Percentiles rank a stretch among this genome's conserved stretches.
Evolutionary conservation across 2,329 filamentous ascomycete species (phyloP).

Genomic region (Neonectria ditissima): DNA sequence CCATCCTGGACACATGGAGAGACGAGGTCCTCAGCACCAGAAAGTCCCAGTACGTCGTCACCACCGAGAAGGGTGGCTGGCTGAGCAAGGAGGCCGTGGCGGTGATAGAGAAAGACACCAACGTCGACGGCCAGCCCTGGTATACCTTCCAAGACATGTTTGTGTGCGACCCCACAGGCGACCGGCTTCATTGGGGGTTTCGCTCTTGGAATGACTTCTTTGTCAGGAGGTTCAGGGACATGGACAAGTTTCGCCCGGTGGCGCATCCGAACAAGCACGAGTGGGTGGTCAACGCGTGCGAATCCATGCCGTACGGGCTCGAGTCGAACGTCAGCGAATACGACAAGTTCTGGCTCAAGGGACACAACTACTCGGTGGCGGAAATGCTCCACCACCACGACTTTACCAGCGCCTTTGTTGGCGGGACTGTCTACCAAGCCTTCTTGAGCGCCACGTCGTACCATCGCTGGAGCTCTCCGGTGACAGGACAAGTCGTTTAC

Average conservation of each 20-base stretch:
- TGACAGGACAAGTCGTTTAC: slow-evolving; percentile 64
- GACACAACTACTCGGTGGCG: slow-evolving; percentile 69
- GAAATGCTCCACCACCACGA: slow-evolving; percentile 69
- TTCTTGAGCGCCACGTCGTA: slow-evolving; percentile 73
- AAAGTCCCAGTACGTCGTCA: slow-evolving; percentile 35
- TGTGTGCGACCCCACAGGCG: slow-evolving; percentile 31
- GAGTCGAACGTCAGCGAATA: slow-evolving; percentile 59
- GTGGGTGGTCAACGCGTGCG: slow-evolving; percentile 68
- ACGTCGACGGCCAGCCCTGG: slow-evolving; percentile 17
- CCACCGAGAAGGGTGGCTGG: slow-evolving; percentile 29
- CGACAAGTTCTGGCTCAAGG: slow-evolving; percentile 76
- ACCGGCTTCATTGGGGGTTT: slow-evolving; percentile 56
- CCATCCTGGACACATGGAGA: slow-evolving; percentile 61
- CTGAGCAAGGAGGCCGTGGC: slow-evolving; percentile 29
- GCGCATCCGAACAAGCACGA: slow-evolving; percentile 54
- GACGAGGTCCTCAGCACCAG: slow-evolving; percentile 39
- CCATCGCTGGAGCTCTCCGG: slow-evolving; percentile 75
- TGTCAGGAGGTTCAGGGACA: slow-evolving; percentile 52
- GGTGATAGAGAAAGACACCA: slow-evolving; percentile 35
- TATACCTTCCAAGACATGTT: slow-evolving; percentile 36
- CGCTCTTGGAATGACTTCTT: slow-evolving; percentile 74
- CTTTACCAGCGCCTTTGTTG: slow-evolving; percentile 61
- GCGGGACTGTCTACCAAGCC: slow-evolving; percentile 74
- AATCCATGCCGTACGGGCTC: slow-evolving; percentile 67
- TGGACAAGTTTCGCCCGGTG: slow-evolving; percentile 60